phyloP scores from a whole-genome alignment of 805 yeast species.

The Saccharomycopsis malanga region DNA sequence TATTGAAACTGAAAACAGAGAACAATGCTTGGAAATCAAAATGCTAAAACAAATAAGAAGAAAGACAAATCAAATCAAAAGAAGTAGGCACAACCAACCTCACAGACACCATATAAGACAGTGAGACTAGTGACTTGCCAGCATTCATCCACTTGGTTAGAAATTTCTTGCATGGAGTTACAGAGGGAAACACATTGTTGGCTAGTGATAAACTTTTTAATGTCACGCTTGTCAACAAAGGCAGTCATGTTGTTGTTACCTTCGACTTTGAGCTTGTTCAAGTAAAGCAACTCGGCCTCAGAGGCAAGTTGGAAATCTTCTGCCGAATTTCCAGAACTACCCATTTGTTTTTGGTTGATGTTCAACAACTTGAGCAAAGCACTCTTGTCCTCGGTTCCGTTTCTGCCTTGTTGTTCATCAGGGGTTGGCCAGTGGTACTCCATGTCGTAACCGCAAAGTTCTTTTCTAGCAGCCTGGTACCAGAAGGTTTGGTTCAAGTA shows the following conservation, averaged over 20 bases:
- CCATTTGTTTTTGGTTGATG: background rate
- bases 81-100: slow-evolving; percentile 20
- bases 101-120: slow-evolving; percentile 21
- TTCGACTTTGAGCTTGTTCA: background rate
- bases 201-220: no score
- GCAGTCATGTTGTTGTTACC: background rate
- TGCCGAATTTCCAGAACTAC: background rate
- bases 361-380: no score
- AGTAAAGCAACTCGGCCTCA: slow-evolving; percentile 14
- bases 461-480: slow-evolving; percentile 22
- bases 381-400: background rate
- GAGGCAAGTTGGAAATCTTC: slow-evolving; percentile 11
- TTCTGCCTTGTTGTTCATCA: background rate
- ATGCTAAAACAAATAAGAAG: background rate
- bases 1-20: background rate
- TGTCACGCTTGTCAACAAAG: background rate
- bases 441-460: slow-evolving; percentile 20
- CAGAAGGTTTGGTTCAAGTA: slow-evolving; percentile 19
- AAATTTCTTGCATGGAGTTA: slow-evolving; percentile 11
- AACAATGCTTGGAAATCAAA: background rate
- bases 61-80: slow-evolving; percentile 1
- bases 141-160: slow-evolving; percentile 18
- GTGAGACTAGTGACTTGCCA: slow-evolving; percentile 22
- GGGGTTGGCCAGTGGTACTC: background rate
- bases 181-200: slow-evolving; percentile 19